Percentiles rank a stretch among this genome's conserved stretches.
phyloP scores from a whole-genome alignment of 2,329 filamentous ascomycete genomes.

The Cladosporium oxysporum region DNA sequence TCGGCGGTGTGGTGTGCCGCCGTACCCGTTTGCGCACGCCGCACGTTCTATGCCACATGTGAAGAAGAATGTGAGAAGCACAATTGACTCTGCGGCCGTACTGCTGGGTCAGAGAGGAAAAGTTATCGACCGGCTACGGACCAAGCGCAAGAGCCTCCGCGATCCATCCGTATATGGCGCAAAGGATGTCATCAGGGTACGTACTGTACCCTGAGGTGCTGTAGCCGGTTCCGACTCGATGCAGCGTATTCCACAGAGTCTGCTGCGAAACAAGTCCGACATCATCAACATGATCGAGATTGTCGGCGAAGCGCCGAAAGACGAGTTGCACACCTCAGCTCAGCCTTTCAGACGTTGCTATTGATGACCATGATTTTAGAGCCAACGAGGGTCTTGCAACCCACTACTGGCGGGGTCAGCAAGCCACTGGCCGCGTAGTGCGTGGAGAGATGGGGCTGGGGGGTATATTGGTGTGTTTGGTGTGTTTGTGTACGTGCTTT shows the following conservation, averaged over 20 bases:
- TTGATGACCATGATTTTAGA: neutral
- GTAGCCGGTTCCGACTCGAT: neutral
- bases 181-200: conserved; percentile 1
- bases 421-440: conserved; percentile 4
- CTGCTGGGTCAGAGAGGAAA: neutral
- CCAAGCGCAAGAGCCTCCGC: neutral
- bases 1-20: conserved; percentile 18
- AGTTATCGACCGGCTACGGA: neutral
- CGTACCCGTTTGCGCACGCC: conserved; percentile 6
- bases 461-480: neutral
- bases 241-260: neutral
- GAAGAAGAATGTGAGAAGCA: conserved; percentile 6
- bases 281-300: neutral
- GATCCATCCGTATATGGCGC: conserved; percentile 1
- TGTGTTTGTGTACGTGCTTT: neutral
- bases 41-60: neutral
- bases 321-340: neutral
- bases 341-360: neutral
- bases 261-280: conserved; percentile 9
- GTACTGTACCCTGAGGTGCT: conserved; percentile 4
- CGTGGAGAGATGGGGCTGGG: conserved; percentile 8
- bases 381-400: conserved; percentile 1
- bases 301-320: neutral
- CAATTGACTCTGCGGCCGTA: neutral
- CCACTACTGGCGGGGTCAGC: conserved; percentile 9